Base-by-base conservation (phyloP, 345 rosid genomes). In the Arabidopsis suecica region DNA sequence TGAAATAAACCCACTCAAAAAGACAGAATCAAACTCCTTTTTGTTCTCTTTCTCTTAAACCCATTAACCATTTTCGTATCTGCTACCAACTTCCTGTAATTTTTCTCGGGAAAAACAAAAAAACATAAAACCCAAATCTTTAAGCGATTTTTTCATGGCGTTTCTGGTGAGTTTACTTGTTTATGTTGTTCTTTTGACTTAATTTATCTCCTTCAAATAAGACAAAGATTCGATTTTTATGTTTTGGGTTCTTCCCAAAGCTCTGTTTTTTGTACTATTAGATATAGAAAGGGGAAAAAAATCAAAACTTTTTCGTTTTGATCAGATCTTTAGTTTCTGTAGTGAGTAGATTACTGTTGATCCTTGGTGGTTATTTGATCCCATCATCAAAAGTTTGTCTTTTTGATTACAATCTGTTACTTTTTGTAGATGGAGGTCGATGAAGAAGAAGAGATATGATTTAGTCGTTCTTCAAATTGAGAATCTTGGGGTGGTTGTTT, bases 1-100 rank as follows among this genome's bases (percentile, higher is more conserved):
- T 59, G 75, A 76, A 0, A 62, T 62, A 47, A 40, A 69, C 71
- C 80, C 60, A 77, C 74, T 37, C 42, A 32, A 16, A 16, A 16
- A 68, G 9, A 51, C 16, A 66, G 72, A 74, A 74, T 58, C 51
- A 66, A 38, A 8, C 47, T 16, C 18, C 25, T 34, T 71, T 33
- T 44, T 40, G 11, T 33, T 71, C 14, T 51, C 60, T 47, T 44
- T 7, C 23, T 65, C 40, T 36, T 53, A 2, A 48, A 37, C 62
- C 40, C 64, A 50, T 37, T 49, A 12, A 30, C 3, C 8, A 75
- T 16, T 44, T 49, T 66, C 78, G 73, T 38, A 49, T 75, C 67
- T 67, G 4, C 61, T 49, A 45, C 73, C 33, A 40, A 41, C 32
- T 61, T 72, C 5, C 53, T 59, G 18, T 16, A 7, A 9, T 20